Base-by-base conservation (phyloP, 306 rosid genomes). In the Gleditsia sinensis region DNA sequence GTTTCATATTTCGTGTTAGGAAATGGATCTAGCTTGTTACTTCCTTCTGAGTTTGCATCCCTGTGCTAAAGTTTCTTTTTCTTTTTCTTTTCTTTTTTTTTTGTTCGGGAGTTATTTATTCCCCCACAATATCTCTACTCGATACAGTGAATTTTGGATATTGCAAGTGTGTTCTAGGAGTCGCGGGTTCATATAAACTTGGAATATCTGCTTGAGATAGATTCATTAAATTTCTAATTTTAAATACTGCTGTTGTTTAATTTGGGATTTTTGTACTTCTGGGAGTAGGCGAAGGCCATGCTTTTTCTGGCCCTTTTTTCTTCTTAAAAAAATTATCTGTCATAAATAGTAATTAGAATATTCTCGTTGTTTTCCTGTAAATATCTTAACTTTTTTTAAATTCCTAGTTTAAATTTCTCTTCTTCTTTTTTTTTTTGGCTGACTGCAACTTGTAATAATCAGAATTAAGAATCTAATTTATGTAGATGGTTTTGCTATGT, bases 1-100 rank as follows among this genome's bases (percentile, higher is more conserved):
- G 33, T 71, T 71, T 76, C 28, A 6, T 72, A 33, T 55, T 12
- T 80, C 23, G 50, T 14, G 62, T 69, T 17, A 6, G 63, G 71
- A 84, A 67, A 67, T 79, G 88, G 91, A 88, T 87, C 89, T 88
- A 85, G 65, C 79, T 75, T 67, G 3, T 70, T 76, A 33, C 54
- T 75, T 72, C 46, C 19, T 80, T 36, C 60, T 63, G 65, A 33
- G 9, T 79, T 69, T 84, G 10, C 71, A 17, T 50, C 57, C 30
- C 34, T n/a, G 28, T 71, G 61, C 74, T 69, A 30, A 27, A 57
- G 60, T 58, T 39, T 36, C 20, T 59, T 40, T 34, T 34, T 60
- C 2, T 33, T 20, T 19, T 9, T 9, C 30, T 19, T 3, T n/a
- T 30, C 34, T 4, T 33, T 17, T 19, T 0, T 12, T 33, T 60